Conservation (phyloP, 1,284 basidiomycete species). For the Sanghuangporus weigelae region DNA sequence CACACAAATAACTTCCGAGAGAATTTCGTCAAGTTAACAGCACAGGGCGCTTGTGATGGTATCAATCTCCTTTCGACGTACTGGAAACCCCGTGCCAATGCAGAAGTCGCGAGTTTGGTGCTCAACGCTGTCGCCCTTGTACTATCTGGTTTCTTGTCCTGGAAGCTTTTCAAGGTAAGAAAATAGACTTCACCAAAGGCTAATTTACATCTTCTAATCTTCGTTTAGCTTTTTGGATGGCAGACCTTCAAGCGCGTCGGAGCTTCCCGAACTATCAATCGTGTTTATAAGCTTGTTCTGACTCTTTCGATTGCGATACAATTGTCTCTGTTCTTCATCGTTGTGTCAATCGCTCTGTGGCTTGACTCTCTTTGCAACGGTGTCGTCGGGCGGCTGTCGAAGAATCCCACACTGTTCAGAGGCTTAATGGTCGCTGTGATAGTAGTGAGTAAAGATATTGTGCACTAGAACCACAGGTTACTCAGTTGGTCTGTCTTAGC, state of each 20-base stretch:
- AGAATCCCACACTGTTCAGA: conserved; percentile 45
- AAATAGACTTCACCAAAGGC: neutral
- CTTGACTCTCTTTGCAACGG: conserved; percentile 70
- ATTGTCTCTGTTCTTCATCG: conserved; percentile 71
- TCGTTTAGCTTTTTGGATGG: conserved; percentile 64
- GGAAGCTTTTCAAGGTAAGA: conserved; percentile 66
- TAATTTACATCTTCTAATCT: conserved; percentile 3
- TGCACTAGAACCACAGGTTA: conserved; percentile 1
- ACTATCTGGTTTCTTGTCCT: conserved; percentile 59
- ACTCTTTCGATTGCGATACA: conserved; percentile 69
- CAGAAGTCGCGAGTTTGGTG: conserved; percentile 60
- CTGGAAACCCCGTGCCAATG: conserved; percentile 49
- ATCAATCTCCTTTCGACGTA: conserved; percentile 52
- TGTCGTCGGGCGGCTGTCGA: conserved; percentile 48
- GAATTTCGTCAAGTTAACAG: conserved; percentile 52
- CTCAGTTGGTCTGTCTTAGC: conserved; percentile 31
- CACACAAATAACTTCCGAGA: conserved; percentile 52
- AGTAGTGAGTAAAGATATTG: conserved; percentile 38
- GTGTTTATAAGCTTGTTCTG: conserved; percentile 67
- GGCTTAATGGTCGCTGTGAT: conserved; percentile 51
- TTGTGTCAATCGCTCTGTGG: conserved; percentile 65
- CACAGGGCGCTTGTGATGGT: conserved; percentile 53
- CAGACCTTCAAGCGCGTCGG: conserved; percentile 82
- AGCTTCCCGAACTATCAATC: conserved; percentile 68
- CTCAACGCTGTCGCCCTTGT: conserved; percentile 58